Conservation (phyloP, 345 rosid genomes). For the sweet orange (Citrus sinensis) region DVS_A1.0 CM039163.1:34737501-34738000, state of each 20-base stretch:
- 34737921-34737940: no score
- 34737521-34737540: constrained; percentile 73
- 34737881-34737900: neutral
- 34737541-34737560: constrained; percentile 63
- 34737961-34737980: no score
- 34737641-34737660: neutral
- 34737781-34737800: constrained; percentile 20
- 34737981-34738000: no score
- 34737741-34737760: neutral
- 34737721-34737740: constrained; percentile 12
- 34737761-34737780: constrained; percentile 8
- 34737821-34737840: neutral
- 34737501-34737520: constrained; percentile 76
- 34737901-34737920: no score
- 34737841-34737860: neutral
- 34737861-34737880: no score
- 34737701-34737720: neutral
- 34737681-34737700: neutral
- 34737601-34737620: neutral
- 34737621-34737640: neutral
- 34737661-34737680: neutral
- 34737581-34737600: constrained; percentile 41
- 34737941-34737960: no score
- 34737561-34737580: constrained; percentile 42
- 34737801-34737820: constrained; percentile 17